Percentiles rank a stretch among this genome's conserved stretches.
These are phyloP conservation scores for Endotrypanum monterogeii DNA, from an alignment of 208 protist genomes.

Conservation along the genomic window DNA sequence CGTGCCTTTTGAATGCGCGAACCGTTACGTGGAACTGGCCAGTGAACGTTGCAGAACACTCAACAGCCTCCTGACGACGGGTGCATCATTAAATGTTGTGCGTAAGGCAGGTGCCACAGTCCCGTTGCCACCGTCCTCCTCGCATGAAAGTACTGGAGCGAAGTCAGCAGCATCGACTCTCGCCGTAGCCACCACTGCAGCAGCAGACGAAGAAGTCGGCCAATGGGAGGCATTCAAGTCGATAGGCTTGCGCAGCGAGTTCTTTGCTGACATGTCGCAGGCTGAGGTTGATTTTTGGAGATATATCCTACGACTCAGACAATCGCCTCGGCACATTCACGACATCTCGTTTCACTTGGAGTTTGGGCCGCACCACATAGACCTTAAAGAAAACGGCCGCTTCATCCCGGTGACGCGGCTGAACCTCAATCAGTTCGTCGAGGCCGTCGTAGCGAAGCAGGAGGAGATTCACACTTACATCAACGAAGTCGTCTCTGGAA, in stretches of 20 bases:
- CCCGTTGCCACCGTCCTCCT: background rate
- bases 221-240: conserved; percentile 17
- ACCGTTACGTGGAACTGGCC: conserved; percentile 34
- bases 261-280: conserved; percentile 24
- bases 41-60: conserved; percentile 27
- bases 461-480: conserved; percentile 37
- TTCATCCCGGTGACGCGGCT: conserved; percentile 33
- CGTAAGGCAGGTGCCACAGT: conserved; percentile 3
- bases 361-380: conserved; percentile 22
- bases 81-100: conserved; percentile 21
- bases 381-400: conserved; percentile 34
- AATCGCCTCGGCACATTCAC: conserved; percentile 21
- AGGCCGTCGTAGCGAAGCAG: conserved; percentile 21
- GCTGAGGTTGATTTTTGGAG: conserved; percentile 36
- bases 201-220: background rate
- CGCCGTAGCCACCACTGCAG: background rate
- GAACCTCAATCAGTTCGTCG: conserved; percentile 48
- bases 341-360: conserved; percentile 34
- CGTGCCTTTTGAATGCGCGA: conserved; percentile 41
- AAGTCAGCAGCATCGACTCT: conserved; percentile 4
- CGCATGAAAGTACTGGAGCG: background rate
- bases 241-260: conserved; percentile 29
- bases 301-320: conserved; percentile 24
- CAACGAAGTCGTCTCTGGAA: conserved; percentile 23
- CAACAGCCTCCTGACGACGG: conserved; percentile 29